phyloP scores from a whole-genome alignment of 345 rosid genomes.

The Odontarrhena argentea region DNA sequence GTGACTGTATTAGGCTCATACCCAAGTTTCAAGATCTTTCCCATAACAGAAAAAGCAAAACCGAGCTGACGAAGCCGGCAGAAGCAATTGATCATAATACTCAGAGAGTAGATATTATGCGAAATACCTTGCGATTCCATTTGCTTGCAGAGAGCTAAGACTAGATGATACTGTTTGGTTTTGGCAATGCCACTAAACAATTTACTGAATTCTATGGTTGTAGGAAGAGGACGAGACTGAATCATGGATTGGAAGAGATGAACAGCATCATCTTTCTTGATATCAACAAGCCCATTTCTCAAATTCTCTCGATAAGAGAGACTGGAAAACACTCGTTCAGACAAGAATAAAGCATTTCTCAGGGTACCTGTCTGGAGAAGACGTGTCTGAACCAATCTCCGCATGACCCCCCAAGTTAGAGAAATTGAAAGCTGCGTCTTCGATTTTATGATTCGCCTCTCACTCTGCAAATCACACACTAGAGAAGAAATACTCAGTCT shows the following conservation, averaged over 20 bases:
- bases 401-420: too few species aligned
- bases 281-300: background rate
- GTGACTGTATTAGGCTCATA: background rate
- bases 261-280: background rate
- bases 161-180: too few species aligned
- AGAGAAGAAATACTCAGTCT: too few species aligned
- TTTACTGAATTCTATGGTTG: too few species aligned
- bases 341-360: background rate
- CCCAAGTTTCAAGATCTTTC: background rate
- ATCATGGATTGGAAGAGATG: background rate
- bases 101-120: background rate
- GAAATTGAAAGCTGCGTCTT: too few species aligned
- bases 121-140: too few species aligned
- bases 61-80: background rate
- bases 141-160: too few species aligned
- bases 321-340: background rate
- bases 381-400: too few species aligned
- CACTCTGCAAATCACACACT: too few species aligned
- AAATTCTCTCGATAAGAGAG: background rate
- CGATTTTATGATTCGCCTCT: too few species aligned
- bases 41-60: background rate
- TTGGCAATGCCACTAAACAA: too few species aligned
- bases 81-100: conserved; percentile 4
- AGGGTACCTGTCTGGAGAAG: background rate
- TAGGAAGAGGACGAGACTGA: conserved; percentile 2